Evolutionary conservation across 2,329 filamentous ascomycete species (phyloP).

Genomic region (Venturia pyrina): DNA sequence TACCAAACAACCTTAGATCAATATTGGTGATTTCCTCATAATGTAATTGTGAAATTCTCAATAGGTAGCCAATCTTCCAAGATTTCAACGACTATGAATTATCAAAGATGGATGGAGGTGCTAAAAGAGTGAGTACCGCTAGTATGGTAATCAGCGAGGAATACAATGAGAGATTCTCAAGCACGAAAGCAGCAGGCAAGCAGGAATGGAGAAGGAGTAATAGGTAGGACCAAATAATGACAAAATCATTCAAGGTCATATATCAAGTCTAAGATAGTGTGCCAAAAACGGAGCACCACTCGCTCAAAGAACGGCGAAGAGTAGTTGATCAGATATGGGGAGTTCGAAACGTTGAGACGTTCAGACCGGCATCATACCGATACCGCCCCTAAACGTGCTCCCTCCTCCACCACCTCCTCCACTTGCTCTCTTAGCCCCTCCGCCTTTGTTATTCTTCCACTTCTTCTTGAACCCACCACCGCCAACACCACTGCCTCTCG

Average conservation of each 20-base stretch:
- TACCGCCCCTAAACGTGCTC: constrained; percentile 15
- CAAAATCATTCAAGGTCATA: not conserved
- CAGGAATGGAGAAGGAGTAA: too few relatives aligned
- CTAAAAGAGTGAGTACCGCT: too few relatives aligned
- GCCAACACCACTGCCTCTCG: not conserved
- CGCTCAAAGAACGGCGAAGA: not conserved
- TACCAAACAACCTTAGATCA: too few relatives aligned
- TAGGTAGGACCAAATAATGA: not conserved
- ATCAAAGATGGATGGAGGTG: too few relatives aligned
- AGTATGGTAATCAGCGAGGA: too few relatives aligned
- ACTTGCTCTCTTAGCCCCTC: constrained; percentile 7
- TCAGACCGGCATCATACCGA: constrained; percentile 31
- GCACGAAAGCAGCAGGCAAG: too few relatives aligned
- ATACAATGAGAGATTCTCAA: too few relatives aligned
- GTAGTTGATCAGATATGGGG: not conserved
- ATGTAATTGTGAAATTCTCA: too few relatives aligned
- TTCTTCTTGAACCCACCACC: not conserved
- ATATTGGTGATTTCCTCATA: too few relatives aligned
- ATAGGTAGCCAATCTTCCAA: too few relatives aligned
- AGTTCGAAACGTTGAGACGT: not conserved
- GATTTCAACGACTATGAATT: too few relatives aligned
- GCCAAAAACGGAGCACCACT: not conserved
- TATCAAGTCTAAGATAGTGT: not conserved
- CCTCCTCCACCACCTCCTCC: constrained; percentile 8
- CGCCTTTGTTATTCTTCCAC: not conserved